These are phyloP conservation scores for Xylaria multiplex DNA, from an alignment of 2,329 filamentous ascomycete genomes.

Conservation along the genomic window DNA sequence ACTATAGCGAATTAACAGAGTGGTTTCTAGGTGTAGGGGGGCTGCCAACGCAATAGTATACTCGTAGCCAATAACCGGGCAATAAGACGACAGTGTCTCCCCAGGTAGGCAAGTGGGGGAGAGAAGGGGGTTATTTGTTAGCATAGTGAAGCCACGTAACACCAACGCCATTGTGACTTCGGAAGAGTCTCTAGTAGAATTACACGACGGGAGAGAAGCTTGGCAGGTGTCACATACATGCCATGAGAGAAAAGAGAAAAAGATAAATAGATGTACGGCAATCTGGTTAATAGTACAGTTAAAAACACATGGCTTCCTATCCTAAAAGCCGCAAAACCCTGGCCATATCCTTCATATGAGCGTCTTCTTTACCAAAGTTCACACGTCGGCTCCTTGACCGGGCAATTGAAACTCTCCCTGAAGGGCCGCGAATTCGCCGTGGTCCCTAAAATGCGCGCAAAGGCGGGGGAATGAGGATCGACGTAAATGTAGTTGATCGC, in stretches of 20 bases:
- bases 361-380: conserved; percentile 68
- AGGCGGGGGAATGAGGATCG: conserved; percentile 73
- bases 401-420: conserved; percentile 73
- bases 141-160: no score
- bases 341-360: not conserved
- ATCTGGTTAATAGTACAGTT: conserved; percentile 24
- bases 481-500: conserved; percentile 67
- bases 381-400: conserved; percentile 72
- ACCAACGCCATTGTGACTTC: no score
- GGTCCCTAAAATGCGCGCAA: conserved; percentile 69
- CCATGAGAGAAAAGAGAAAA: not conserved
- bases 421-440: conserved; percentile 75
- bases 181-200: no score
- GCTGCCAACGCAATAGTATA: no score
- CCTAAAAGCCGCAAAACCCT: not conserved
- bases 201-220: not conserved
- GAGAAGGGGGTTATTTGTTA: no score
- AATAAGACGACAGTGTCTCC: no score
- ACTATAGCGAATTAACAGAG: no score
- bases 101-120: no score
- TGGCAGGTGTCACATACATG: not conserved
- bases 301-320: not conserved
- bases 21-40: no score
- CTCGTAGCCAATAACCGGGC: no score
- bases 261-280: not conserved